phyloP scores from a whole-genome alignment of 352 stramenopile genomes.

The Nothophytophthora sp. region DNA sequence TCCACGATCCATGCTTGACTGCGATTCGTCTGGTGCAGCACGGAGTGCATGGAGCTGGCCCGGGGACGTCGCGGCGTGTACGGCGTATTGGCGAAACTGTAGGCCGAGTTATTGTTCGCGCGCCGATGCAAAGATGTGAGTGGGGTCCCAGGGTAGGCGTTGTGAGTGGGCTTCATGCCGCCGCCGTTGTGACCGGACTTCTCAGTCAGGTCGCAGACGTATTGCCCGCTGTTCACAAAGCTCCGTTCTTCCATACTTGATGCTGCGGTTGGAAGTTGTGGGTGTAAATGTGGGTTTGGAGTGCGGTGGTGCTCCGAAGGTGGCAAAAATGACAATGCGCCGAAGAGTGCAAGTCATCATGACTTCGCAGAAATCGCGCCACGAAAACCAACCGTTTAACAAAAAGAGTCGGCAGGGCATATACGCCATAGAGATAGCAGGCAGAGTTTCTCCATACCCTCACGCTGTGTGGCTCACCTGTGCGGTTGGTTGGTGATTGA shows the following conservation, averaged over 20 bases:
- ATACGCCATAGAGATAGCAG: no score
- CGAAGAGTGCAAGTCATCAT: neutral
- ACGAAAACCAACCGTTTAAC: slow-evolving; percentile 3
- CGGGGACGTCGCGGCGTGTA: slow-evolving; percentile 21
- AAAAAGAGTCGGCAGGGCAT: slow-evolving; percentile 11
- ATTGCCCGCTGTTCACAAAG: slow-evolving; percentile 27
- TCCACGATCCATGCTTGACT: slow-evolving; percentile 23
- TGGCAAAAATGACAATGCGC: slow-evolving; percentile 10
- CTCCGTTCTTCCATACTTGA: slow-evolving; percentile 17
- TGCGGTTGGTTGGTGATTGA: no score
- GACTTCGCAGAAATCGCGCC: neutral
- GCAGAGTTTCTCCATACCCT: no score
- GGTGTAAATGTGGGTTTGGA: no score
- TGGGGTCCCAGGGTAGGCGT: slow-evolving; percentile 12
- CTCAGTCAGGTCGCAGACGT: slow-evolving; percentile 29
- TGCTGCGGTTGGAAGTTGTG: no score
- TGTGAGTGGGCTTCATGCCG: slow-evolving; percentile 10
- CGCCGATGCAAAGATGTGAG: slow-evolving; percentile 19
- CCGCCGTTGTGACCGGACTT: slow-evolving; percentile 14
- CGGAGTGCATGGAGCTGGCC: slow-evolving; percentile 13
- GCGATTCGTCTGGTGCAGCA: slow-evolving; percentile 35
- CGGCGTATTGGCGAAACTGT: slow-evolving; percentile 25
- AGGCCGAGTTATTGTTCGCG: slow-evolving; percentile 5
- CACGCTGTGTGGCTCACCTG: no score
- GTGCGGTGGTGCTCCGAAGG: neutral